Conservation (phyloP, 1,139 yeast species). For the Sugiyamaella sp. region DNA sequence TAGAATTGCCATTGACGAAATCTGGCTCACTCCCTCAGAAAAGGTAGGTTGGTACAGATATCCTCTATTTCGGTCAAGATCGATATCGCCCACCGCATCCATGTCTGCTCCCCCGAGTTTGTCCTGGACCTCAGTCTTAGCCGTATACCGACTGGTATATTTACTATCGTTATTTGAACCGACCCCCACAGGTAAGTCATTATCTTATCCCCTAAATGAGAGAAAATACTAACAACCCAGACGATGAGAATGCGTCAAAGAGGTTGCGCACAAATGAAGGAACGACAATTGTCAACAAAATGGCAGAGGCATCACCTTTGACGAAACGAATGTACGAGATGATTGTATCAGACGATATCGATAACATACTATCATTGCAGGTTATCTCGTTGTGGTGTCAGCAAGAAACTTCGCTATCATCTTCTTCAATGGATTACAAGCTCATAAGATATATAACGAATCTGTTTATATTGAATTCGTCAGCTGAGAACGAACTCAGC, state of each 20-base stretch:
- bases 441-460: neutral
- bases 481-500: constrained; percentile 6
- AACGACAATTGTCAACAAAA: neutral
- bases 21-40: constrained; percentile 12
- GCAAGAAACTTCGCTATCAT: neutral
- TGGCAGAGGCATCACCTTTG: neutral
- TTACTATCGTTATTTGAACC: constrained; percentile 1
- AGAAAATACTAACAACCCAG: neutral
- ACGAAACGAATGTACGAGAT: neutral
- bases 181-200: neutral
- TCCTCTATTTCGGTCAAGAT: constrained; percentile 13
- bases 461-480: constrained; percentile 9
- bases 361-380: neutral
- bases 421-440: neutral
- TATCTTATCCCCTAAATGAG: constrained; percentile 2
- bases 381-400: constrained; percentile 12
- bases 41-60: constrained; percentile 12
- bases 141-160: constrained; percentile 1
- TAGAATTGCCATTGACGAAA: constrained; percentile 7
- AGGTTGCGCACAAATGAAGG: constrained; percentile 1
- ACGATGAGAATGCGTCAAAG: constrained; percentile 1
- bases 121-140: constrained; percentile 11
- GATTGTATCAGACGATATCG: neutral
- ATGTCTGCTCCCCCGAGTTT: neutral
- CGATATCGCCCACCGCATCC: neutral